Conservation (phyloP, 331 rosid genomes). For the Stylosanthes scabra region DNA sequence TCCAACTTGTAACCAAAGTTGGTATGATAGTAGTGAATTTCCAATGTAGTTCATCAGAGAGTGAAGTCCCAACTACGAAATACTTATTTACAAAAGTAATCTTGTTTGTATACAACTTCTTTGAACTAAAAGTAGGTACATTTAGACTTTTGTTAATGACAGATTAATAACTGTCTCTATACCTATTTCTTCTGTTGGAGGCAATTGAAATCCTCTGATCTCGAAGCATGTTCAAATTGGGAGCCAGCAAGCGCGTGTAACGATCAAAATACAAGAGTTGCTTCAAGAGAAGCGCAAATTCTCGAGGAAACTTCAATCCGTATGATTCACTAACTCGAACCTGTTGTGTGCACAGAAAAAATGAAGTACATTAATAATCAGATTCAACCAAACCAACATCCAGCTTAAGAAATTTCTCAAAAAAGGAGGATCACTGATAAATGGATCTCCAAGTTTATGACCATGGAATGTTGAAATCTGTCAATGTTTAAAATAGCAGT, state of each 20-base stretch:
- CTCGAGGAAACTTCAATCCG: slow-evolving; percentile 90
- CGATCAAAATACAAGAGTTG: slow-evolving; percentile 97
- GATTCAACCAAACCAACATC: slow-evolving; percentile 28
- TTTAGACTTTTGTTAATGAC: slow-evolving; percentile 23
- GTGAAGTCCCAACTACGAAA: slow-evolving; percentile 24
- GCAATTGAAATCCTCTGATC: slow-evolving; percentile 89
- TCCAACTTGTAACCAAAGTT: slow-evolving; percentile 7
- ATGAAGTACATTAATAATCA: slow-evolving; percentile 11
- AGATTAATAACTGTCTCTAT: slow-evolving; percentile 48
- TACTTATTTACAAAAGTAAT: slow-evolving; percentile 39
- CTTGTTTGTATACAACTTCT: slow-evolving; percentile 16
- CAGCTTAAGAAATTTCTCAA: slow-evolving; percentile 21
- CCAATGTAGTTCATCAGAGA: slow-evolving; percentile 30
- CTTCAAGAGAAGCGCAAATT: slow-evolving; percentile 94
- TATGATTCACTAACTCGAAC: slow-evolving; percentile 91
- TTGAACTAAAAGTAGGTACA: slow-evolving; percentile 31
- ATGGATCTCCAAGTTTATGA: slow-evolving; percentile 23
- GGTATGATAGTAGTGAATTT: slow-evolving; percentile 1
- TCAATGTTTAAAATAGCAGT: slow-evolving; percentile 6
- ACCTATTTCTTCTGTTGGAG: slow-evolving; percentile 70
- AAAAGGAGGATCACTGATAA: slow-evolving; percentile 5
- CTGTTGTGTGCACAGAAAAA: slow-evolving; percentile 48
- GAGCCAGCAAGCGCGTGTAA: slow-evolving; percentile 91
- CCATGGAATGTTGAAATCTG: slow-evolving; percentile 6
- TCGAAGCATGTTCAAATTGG: slow-evolving; percentile 91